Percentiles rank a stretch among this genome's conserved stretches.
These are phyloP conservation scores for Tulasnella sp. DNA, from an alignment of 768 basidiomycete species.

Conservation along the genomic window DNA sequence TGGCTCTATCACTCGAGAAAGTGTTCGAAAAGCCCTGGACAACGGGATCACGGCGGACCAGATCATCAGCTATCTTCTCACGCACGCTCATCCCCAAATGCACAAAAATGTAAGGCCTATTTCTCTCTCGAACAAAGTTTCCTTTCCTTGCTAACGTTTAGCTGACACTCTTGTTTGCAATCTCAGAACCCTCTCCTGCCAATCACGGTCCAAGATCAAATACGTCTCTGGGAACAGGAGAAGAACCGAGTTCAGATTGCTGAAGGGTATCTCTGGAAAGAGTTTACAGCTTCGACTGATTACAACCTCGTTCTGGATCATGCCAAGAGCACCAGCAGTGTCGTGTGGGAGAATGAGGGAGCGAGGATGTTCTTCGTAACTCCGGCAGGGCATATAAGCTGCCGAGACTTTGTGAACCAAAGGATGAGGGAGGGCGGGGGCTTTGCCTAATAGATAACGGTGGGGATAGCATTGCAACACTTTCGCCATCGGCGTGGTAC, in stretches of 20 bases:
- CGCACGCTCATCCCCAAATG: conserved; percentile 98
- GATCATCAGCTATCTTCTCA: conserved; percentile 92
- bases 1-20: conserved; percentile 88
- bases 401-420: conserved; percentile 1
- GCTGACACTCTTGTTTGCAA: background rate
- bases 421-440: background rate
- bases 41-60: conserved; percentile 91
- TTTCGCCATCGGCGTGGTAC: background rate
- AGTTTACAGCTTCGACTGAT: conserved; percentile 78
- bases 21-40: conserved; percentile 84
- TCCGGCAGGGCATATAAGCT: conserved; percentile 27
- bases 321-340: conserved; percentile 70
- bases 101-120: conserved; percentile 64
- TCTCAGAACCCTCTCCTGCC: conserved; percentile 82
- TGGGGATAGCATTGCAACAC: background rate
- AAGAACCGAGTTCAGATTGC: conserved; percentile 80
- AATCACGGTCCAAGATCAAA: conserved; percentile 96
- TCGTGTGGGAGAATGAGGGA: conserved; percentile 70
- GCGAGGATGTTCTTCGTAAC: conserved; percentile 72
- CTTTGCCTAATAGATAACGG: background rate
- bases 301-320: conserved; percentile 82
- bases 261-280: conserved; percentile 85
- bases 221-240: conserved; percentile 95
- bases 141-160: background rate
- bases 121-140: background rate